phyloP scores from a whole-genome alignment of 225 moss, liverwort and hornwort genomes.

The Sphagnum tenellum region DNA sequence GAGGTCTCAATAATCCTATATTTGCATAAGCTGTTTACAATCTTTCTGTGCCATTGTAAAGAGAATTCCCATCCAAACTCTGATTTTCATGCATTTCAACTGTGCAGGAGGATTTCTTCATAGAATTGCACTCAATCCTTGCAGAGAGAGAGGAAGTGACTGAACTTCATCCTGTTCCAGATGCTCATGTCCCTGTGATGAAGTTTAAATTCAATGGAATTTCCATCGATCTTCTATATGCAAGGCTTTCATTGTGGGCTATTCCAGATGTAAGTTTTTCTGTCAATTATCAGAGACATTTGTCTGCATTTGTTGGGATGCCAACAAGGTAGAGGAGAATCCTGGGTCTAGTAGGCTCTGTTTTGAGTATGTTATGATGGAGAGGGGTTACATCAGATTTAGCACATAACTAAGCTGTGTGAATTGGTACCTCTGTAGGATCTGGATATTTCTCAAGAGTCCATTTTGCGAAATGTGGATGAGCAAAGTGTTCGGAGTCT shows the following conservation, averaged over 20 bases:
- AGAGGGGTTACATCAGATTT: no score
- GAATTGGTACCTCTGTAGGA: slow-evolving; percentile 24
- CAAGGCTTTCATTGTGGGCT: slow-evolving; percentile 75
- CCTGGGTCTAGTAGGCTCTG: background rate
- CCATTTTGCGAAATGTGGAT: slow-evolving; percentile 81
- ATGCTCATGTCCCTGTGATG: slow-evolving; percentile 98
- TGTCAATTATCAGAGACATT: background rate
- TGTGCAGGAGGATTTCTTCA: slow-evolving; percentile 71
- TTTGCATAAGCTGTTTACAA: background rate
- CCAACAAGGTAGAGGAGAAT: background rate
- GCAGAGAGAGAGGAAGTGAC: slow-evolving; percentile 64
- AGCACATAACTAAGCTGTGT: background rate
- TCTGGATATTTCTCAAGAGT: slow-evolving; percentile 88
- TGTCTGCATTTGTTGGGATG: background rate
- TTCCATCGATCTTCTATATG: slow-evolving; percentile 88
- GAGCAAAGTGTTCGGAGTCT: slow-evolving; percentile 97
- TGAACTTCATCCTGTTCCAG: slow-evolving; percentile 93
- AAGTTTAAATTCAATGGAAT: slow-evolving; percentile 87
- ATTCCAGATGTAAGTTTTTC: slow-evolving; percentile 56
- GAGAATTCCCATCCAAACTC: background rate
- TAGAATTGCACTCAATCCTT: slow-evolving; percentile 59
- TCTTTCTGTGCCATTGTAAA: background rate
- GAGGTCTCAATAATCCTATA: background rate
- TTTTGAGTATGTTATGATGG: background rate
- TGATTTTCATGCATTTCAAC: background rate